Evolutionary conservation across 2,329 filamentous ascomycete species (phyloP).

Genomic region (Alternaria infectoria): DNA sequence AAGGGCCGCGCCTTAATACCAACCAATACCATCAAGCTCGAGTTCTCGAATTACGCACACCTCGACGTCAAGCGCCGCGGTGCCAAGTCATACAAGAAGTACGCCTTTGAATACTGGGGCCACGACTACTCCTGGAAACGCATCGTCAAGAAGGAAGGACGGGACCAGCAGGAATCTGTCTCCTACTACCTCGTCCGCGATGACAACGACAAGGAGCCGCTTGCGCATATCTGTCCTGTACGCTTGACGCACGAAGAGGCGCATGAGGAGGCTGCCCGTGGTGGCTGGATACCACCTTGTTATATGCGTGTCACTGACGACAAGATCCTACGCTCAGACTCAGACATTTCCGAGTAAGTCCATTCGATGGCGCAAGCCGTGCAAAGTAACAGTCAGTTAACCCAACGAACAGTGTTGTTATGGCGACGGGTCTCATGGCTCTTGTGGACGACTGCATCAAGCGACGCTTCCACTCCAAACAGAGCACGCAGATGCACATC

Average conservation of each 20-base stretch:
- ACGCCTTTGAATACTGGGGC: slow-evolving; percentile 95
- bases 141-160: slow-evolving; percentile 69
- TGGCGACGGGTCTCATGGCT: slow-evolving; percentile 86
- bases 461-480: slow-evolving; percentile 70
- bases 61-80: slow-evolving; percentile 79
- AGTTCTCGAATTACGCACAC: slow-evolving; percentile 97
- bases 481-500: slow-evolving; percentile 58
- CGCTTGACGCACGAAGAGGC: slow-evolving; percentile 73
- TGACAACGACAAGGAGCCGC: slow-evolving; percentile 63
- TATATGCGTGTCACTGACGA: slow-evolving; percentile 88
- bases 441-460: slow-evolving; percentile 93
- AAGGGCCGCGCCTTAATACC: slow-evolving; percentile 56
- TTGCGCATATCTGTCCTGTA: slow-evolving; percentile 87
- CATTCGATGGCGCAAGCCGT: not conserved
- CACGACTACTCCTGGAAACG: slow-evolving; percentile 84
- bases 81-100: slow-evolving; percentile 71
- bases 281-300: slow-evolving; percentile 89
- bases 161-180: slow-evolving; percentile 61
- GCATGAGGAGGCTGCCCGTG: slow-evolving; percentile 74
- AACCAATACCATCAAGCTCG: slow-evolving; percentile 83
- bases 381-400: slow-evolving; percentile 21
- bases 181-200: slow-evolving; percentile 81
- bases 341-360: slow-evolving; percentile 87
- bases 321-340: slow-evolving; percentile 69
- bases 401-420: slow-evolving; percentile 70